Evolutionary conservation across 1,284 basidiomycete genomes (phyloP), one percentile per base, ranked within the genome.

Genomic region (Apiotrichum siamense): DNA sequence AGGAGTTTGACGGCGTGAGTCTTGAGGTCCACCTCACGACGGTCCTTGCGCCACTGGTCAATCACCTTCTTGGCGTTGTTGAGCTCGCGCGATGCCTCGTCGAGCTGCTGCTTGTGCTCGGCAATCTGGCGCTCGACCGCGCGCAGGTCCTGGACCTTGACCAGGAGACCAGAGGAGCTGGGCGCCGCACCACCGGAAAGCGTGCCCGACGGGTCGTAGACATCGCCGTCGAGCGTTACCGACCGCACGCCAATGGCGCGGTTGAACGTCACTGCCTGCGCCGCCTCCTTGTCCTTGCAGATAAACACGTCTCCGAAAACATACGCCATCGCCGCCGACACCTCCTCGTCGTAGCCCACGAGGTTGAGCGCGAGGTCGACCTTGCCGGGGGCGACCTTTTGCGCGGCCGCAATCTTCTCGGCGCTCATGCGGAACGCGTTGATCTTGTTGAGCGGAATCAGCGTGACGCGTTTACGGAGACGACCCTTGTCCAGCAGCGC

Each of bases 151-250:
- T 97, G 93, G 4, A 94, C 89, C 61, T 85, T 84, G 56, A 96
- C 76, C 17, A 98, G 78, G 4, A 88, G 78, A 10, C 88, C 88
- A 29, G 81, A 85, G 23, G 83, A 79, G 43, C 76, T 84, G 0
- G 91, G 87, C 1, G 89, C 85, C 6, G 91, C 84, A 12, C 96
- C 96, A 26, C 96, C 96, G 21, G 86, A 90, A 10, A 98, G 80
- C 1, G 88, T 94, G 4, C 96, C 96, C 4, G 87, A 87, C 0
- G 96, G 94, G 62, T 98, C 94, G 73, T 98, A 98, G 7, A 97
- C 84, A 65, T 98, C 96, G 17, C 96, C 96, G 24, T 92, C 86
- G 18, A 94, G 78, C 2, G 96, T 98, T 46, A 98, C 92, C 12
- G 88, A 92, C 52, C 85, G 85, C 55, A 87, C 82, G 15, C 80